Conservation (phyloP, 73 alveolate species). For the Durusdinium trenchii region DNA sequence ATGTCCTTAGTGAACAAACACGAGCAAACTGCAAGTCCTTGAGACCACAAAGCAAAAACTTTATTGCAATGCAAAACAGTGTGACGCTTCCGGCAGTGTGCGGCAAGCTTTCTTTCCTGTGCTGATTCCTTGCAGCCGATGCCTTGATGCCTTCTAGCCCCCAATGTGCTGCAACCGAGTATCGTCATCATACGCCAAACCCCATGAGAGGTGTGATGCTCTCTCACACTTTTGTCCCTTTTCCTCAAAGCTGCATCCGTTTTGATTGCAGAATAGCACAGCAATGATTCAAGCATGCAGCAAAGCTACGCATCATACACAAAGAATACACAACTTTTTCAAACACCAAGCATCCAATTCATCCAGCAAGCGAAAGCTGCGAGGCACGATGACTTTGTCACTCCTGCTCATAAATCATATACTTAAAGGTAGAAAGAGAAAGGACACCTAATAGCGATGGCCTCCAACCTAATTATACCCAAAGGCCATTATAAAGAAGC, state of each 20-base stretch:
- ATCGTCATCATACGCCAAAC: constrained; percentile 97
- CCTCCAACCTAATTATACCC: too few species aligned
- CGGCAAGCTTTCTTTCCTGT: neutral
- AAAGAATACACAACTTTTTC: too few species aligned
- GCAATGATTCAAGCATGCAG: too few species aligned
- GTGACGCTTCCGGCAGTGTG: neutral
- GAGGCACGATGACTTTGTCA: constrained; percentile 97
- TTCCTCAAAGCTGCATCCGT: constrained; percentile 96
- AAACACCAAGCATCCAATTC: constrained; percentile 96
- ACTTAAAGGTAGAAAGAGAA: neutral
- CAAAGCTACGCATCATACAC: too few species aligned
- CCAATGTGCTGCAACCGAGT: neutral
- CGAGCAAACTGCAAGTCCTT: neutral
- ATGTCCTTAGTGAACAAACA: constrained; percentile 96
- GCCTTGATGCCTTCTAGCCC: neutral
- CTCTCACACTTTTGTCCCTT: constrained; percentile 98
- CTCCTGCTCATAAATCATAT: constrained; percentile 46
- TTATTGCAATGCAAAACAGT: neutral
- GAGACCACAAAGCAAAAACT: neutral
- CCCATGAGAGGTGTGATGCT: constrained; percentile 97
- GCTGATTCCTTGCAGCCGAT: neutral
- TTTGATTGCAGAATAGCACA: too few species aligned
- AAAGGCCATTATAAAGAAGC: too few species aligned
- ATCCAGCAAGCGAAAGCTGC: constrained; percentile 98
- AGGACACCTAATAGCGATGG: too few species aligned